Conservation (phyloP, 495 filamentous ascomycete genomes). For the Lepraria neglecta region DNA sequence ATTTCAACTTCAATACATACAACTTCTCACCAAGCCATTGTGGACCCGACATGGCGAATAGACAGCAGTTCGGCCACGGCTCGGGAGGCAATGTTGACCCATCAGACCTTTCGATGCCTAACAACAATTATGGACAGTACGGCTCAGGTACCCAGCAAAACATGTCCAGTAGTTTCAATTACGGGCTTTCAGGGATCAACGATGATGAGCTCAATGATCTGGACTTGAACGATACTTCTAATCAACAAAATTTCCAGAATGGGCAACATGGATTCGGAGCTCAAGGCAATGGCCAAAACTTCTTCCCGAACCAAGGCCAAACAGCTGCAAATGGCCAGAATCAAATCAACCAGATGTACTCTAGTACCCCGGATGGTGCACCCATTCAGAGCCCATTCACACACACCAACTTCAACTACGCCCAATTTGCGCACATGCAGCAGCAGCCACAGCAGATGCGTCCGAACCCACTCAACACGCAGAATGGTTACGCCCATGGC, state of each 20-base stretch:
- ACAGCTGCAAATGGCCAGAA: slow-evolving; percentile 43
- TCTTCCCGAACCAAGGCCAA: slow-evolving; percentile 42
- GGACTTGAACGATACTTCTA: slow-evolving; percentile 40
- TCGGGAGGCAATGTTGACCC: slow-evolving; percentile 70
- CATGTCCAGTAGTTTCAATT: slow-evolving; percentile 47
- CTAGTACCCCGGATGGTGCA: slow-evolving; percentile 78
- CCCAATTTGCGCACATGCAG: slow-evolving; percentile 61
- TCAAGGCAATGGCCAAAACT: slow-evolving; percentile 39
- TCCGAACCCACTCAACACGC: slow-evolving; percentile 51
- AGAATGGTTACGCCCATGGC: slow-evolving; percentile 43
- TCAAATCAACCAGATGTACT: slow-evolving; percentile 67
- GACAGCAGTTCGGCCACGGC: slow-evolving; percentile 57
- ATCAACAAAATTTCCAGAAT: slow-evolving; percentile 26
- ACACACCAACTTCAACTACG: slow-evolving; percentile 62
- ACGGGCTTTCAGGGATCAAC: slow-evolving; percentile 49
- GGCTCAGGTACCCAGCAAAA: slow-evolving; percentile 46
- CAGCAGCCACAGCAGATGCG: slow-evolving; percentile 37
- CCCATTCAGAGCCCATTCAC: slow-evolving; percentile 84
- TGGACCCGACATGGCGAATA: slow-evolving; percentile 52
- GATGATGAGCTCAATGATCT: slow-evolving; percentile 50
- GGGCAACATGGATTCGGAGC: slow-evolving; percentile 14
- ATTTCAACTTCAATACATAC: slow-evolving; percentile 50
- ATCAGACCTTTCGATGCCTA: slow-evolving; percentile 71
- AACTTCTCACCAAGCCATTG: slow-evolving; percentile 51
- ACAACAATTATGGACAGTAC: slow-evolving; percentile 42